Evolutionary conservation across 1,139 yeast genomes (phyloP).

Genomic region (Diutina siamensis): DNA sequence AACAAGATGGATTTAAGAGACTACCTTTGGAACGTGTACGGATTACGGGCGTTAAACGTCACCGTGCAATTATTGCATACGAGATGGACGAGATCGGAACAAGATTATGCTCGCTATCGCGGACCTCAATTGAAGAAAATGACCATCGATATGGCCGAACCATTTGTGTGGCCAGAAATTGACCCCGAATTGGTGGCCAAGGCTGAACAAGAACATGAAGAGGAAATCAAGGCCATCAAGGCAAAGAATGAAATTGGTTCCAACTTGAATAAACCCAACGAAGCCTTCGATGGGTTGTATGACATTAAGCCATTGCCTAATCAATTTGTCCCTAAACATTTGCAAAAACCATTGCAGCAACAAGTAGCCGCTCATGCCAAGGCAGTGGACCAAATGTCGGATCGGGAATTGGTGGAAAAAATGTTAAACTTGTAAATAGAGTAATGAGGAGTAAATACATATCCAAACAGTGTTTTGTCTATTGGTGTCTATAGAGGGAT

Average conservation of each 20-base stretch:
- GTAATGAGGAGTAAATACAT: too few relatives aligned
- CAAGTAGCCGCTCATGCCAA: constrained; percentile 9
- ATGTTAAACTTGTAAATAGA: constrained; percentile 13
- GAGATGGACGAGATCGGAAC: constrained; percentile 47
- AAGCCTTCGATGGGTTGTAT: constrained; percentile 67
- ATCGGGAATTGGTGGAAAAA: constrained; percentile 20
- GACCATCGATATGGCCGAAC: constrained; percentile 90
- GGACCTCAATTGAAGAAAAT: constrained; percentile 78
- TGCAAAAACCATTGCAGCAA: constrained; percentile 31
- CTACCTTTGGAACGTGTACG: constrained; percentile 79
- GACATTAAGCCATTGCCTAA: constrained; percentile 62
- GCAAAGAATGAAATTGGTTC: constrained; percentile 40
- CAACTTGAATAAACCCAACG: constrained; percentile 54
- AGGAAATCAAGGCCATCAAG: constrained; percentile 10
- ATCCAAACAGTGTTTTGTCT: too few relatives aligned
- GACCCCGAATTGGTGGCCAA: constrained; percentile 14
- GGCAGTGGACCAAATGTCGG: constrained; percentile 14
- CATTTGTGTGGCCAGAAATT: constrained; percentile 86
- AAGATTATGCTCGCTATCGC: constrained; percentile 63
- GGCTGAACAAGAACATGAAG: neutral
- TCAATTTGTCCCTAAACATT: constrained; percentile 52
- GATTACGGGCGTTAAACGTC: constrained; percentile 75
- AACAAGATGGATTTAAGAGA: constrained; percentile 87
- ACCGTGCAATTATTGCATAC: constrained; percentile 81
- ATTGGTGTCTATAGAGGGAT: neutral